Conservation (phyloP, 805 yeast genomes). For the Monosporozyma siamensis region DNA sequence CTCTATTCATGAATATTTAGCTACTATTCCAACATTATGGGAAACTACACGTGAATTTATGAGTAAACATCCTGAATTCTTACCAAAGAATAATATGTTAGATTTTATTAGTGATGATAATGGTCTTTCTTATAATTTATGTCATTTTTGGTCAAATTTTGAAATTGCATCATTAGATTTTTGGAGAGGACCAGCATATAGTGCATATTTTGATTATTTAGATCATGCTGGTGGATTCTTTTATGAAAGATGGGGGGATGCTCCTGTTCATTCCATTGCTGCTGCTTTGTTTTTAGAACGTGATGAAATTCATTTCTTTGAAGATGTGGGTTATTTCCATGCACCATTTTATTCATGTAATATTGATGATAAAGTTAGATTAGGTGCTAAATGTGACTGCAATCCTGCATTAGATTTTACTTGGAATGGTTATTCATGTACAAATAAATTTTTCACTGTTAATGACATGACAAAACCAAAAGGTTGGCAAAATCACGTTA, state of each 20-base stretch:
- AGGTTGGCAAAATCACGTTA: conserved; percentile 47
- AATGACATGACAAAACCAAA: conserved; percentile 49
- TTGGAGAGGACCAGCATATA: conserved; percentile 67
- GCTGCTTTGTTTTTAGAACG: conserved; percentile 68
- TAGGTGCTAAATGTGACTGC: conserved; percentile 60
- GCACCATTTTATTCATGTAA: conserved; percentile 78
- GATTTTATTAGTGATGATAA: conserved; percentile 64
- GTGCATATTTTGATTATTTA: conserved; percentile 58
- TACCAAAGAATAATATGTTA: conserved; percentile 54
- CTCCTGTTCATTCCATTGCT: conserved; percentile 85
- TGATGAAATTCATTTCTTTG: conserved; percentile 68
- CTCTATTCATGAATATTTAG: conserved; percentile 62
- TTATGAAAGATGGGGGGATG: conserved; percentile 93
- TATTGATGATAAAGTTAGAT: conserved; percentile 50
- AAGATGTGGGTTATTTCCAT: conserved; percentile 78
- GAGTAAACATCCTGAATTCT: conserved; percentile 46
- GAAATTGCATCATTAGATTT: conserved; percentile 68
- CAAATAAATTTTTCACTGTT: conserved; percentile 50
- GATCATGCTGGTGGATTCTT: conserved; percentile 86
- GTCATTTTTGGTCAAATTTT: conserved; percentile 90
- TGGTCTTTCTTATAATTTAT: conserved; percentile 64
- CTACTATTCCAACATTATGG: conserved; percentile 73
- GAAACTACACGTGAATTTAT: conserved; percentile 55
- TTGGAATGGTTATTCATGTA: conserved; percentile 67
- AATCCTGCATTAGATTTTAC: conserved; percentile 63